Percentiles rank a stretch among this genome's conserved stretches.
These are phyloP conservation scores for Colletotrichum filicis DNA, from an alignment of 2,329 filamentous ascomycete species.

Conservation along the genomic window DNA sequence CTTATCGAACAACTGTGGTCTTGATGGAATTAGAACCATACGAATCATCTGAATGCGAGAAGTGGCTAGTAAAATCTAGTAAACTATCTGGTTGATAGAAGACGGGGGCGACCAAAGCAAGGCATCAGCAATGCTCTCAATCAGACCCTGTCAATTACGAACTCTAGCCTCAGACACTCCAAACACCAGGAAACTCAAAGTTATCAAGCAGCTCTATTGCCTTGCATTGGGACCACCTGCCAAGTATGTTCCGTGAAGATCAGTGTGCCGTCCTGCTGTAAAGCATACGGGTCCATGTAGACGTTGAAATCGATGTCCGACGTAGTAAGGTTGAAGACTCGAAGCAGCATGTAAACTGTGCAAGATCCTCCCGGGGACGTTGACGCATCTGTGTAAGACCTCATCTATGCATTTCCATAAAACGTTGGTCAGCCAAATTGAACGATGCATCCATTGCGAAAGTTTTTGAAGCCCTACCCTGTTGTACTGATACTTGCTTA, in stretches of 20 bases:
- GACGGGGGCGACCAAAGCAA: neutral
- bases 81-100: neutral
- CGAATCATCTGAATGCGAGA: neutral
- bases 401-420: neutral
- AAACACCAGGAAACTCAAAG: neutral
- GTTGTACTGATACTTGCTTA: conserved; percentile 57
- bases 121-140: neutral
- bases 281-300: neutral
- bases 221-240: neutral
- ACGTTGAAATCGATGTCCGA: neutral
- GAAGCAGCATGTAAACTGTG: conserved; percentile 4
- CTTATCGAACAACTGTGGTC: neutral
- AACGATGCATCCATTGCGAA: accelerated
- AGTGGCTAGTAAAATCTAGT: neutral
- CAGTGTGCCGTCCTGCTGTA: neutral
- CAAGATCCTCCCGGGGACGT: neutral
- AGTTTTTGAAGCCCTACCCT: conserved; percentile 42
- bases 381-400: neutral
- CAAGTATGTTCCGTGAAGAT: conserved; percentile 5
- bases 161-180: neutral
- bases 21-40: neutral
- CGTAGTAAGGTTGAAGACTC: neutral
- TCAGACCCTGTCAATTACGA: too few species aligned
- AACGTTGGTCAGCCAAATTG: neutral
- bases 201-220: neutral